Conservation (phyloP, 305 asterid genomes). For the Fraxinus nigra region DNA sequence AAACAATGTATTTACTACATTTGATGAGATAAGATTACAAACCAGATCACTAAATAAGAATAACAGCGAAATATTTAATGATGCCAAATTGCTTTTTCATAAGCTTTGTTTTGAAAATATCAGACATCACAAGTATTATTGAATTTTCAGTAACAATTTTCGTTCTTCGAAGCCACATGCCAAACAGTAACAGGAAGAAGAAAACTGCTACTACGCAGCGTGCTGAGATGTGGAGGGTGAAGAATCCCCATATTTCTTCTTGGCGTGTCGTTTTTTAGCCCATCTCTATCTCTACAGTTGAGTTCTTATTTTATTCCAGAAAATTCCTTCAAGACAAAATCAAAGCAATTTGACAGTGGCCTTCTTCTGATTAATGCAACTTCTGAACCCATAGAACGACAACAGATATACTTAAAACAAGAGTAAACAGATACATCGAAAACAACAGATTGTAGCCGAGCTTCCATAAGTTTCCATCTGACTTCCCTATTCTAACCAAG, state of each 20-base stretch:
- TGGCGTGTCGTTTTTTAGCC: not conserved
- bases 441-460: not conserved
- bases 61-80: not conserved
- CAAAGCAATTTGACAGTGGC: not conserved
- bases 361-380: not conserved
- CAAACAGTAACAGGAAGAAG: not conserved
- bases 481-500: not conserved
- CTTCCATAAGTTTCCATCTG: not conserved
- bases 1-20: conserved; percentile 1
- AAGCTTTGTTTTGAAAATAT: not conserved
- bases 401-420: not conserved
- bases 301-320: not conserved
- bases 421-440: not conserved
- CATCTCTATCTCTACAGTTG: not conserved
- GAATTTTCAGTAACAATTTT: not conserved
- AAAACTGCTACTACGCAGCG: not conserved
- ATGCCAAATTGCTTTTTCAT: not conserved
- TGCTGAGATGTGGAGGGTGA: not conserved
- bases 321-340: not conserved
- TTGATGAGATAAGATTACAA: conserved; percentile 2
- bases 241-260: not conserved
- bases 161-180: not conserved
- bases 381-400: not conserved
- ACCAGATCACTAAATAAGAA: not conserved
- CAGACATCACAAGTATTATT: not conserved